Base-by-base conservation (phyloP, 306 rosid species). In the Datisca glomerata region DNA sequence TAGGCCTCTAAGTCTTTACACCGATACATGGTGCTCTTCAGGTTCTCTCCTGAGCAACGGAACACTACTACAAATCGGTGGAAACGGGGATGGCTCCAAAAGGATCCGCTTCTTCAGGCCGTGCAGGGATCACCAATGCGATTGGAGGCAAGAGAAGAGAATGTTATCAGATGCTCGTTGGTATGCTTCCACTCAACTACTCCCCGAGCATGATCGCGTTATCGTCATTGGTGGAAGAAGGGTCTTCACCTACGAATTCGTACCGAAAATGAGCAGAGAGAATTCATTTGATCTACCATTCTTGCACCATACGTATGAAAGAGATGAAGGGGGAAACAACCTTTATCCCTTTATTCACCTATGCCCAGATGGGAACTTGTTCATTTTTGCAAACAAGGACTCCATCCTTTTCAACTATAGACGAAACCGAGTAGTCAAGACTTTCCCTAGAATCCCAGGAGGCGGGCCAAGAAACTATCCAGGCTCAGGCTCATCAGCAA, bases 11-110 rank as follows among this genome's bases (percentile, higher is more conserved):
- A 46, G 43, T 38, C 71, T 80, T 18, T 54, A 67, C 17, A 49
- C 81, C 22, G 95, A 84, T 55, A 63, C 93, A 16, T 77, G 95
- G 97, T 80, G 91, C 65, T 89, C 97, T 49, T 74, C 95, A 0
- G 95, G 86, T 12, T 50, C 86, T 49, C 77, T 80, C 45, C 39
- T 77, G 12, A 65, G 80, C 61, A 75, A 84, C 17, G 95, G 95
- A 5, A 80, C 93, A 18, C 80, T 84, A 2, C 1, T 68, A 6
- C 93, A 77, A 41, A 39, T 67, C 0, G 95, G 95, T 34, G 98
- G 98, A 10, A 58, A 34, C 57, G 52, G 49, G 12, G 33, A 3
- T 1, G 93, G 98, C 1, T 41, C 73, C 6, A 63, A 52, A 43
- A 46, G 68, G 27, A 32, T 77, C 12, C 61, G 93, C 55, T 16